phyloP scores from a whole-genome alignment of 148 eudicot genomes.

The Spergularia marina region DNA sequence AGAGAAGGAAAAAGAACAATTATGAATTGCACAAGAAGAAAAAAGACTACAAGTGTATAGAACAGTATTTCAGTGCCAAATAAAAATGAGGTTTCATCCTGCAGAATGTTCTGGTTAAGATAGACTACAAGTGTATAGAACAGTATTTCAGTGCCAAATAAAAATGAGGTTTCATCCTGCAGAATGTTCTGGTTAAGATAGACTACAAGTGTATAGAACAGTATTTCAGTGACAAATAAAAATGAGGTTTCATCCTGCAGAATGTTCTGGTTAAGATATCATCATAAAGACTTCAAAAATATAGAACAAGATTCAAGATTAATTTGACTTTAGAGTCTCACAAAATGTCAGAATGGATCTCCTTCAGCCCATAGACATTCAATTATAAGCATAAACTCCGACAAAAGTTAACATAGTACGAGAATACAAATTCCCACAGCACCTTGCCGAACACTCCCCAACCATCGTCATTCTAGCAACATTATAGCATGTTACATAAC shows the following conservation, averaged over 20 bases:
- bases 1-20: background rate
- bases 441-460: background rate
- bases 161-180: slow-evolving; percentile 1
- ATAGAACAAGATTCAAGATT: no score
- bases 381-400: background rate
- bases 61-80: background rate
- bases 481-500: background rate
- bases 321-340: no score
- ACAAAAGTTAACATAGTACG: background rate
- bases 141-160: background rate
- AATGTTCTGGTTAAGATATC: background rate
- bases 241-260: slow-evolving; percentile 1
- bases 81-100: background rate
- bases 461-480: background rate
- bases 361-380: background rate
- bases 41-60: background rate
- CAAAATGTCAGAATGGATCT: background rate
- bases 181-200: no score
- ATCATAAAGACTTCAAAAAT: background rate
- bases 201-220: background rate
- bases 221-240: background rate
- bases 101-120: background rate
- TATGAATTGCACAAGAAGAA: background rate
- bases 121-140: background rate
- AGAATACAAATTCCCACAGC: background rate